Evolutionary conservation across 176 grass and related monocot species (phyloP).

Genomic region (Chloris gayana): DNA sequence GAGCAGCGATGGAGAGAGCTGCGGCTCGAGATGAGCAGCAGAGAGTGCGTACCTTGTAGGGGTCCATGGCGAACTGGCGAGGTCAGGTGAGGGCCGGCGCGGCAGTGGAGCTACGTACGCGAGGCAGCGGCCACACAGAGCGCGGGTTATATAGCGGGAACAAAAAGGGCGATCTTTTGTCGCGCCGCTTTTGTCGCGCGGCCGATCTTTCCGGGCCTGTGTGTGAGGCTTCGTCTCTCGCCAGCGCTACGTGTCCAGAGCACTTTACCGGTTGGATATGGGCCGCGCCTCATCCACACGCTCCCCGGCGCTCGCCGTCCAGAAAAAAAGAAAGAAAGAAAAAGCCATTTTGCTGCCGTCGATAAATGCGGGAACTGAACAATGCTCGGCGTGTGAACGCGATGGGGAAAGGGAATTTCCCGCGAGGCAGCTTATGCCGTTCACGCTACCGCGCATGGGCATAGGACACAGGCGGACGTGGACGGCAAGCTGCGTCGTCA

Average conservation of each 20-base stretch:
- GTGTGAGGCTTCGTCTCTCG: slow-evolving; percentile 1
- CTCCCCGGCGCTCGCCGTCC: slow-evolving; percentile 34
- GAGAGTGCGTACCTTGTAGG: slow-evolving; percentile 67
- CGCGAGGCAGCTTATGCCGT: slow-evolving; percentile 18
- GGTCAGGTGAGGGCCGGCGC: background rate
- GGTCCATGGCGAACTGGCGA: slow-evolving; percentile 67
- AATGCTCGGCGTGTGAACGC: slow-evolving; percentile 29
- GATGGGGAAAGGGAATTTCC: slow-evolving; percentile 10
- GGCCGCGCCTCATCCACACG: slow-evolving; percentile 44
- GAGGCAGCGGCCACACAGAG: background rate
- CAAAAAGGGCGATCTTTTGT: slow-evolving; percentile 7
- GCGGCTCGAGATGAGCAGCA: background rate
- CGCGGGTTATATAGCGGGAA: background rate
- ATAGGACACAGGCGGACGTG: background rate
- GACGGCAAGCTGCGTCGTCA: too few relatives aligned
- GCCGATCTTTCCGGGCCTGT: slow-evolving; percentile 26
- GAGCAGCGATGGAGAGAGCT: too few relatives aligned
- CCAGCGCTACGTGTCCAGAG: background rate
- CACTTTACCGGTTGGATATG: background rate
- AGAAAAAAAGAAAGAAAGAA: slow-evolving; percentile 33
- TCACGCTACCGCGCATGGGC: slow-evolving; percentile 36
- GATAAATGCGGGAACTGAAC: background rate
- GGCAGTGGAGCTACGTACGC: slow-evolving; percentile 1
- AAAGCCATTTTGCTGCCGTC: background rate
- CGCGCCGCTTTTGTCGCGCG: too few relatives aligned